These are phyloP conservation scores for Paragyromitra xinjiangensis DNA, from an alignment of 495 filamentous ascomycete genomes.

Conservation along the genomic window DNA sequence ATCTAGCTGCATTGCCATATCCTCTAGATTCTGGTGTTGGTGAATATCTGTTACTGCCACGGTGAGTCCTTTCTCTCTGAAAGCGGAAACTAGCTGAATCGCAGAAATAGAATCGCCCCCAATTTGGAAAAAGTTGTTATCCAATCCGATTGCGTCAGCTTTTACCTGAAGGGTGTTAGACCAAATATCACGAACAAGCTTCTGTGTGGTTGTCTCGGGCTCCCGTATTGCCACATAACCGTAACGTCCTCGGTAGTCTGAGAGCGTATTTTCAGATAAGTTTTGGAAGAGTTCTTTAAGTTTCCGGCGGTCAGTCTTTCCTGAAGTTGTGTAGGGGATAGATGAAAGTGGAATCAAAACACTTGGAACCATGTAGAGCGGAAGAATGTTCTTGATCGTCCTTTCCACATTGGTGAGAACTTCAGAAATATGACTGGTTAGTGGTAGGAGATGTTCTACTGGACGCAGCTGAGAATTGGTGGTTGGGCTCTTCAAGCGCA, in stretches of 20 bases:
- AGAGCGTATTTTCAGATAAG: constrained; percentile 26
- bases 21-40: constrained; percentile 8
- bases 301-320: constrained; percentile 64
- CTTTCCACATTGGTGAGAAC: constrained; percentile 20
- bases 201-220: constrained; percentile 16
- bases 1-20: constrained; percentile 30
- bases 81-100: constrained; percentile 69
- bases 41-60: constrained; percentile 27
- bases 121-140: constrained; percentile 70
- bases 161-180: constrained; percentile 16
- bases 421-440: constrained; percentile 18
- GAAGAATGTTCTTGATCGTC: constrained; percentile 40
- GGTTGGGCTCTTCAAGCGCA: not conserved
- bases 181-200: constrained; percentile 49
- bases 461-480: not conserved
- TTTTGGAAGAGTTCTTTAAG: constrained; percentile 27
- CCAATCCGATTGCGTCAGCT: constrained; percentile 60
- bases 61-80: constrained; percentile 23
- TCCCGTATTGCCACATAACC: constrained; percentile 6
- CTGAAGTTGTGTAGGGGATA: constrained; percentile 65
- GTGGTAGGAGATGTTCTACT: constrained; percentile 17
- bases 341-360: constrained; percentile 64
- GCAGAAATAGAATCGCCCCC: constrained; percentile 76
- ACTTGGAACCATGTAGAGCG: constrained; percentile 67
- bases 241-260: constrained; percentile 18